Percentiles rank a stretch among this genome's conserved stretches.
Conservation (phyloP, 2,329 filamentous ascomycete species). For the Arthrobotrys iridis region DNA sequence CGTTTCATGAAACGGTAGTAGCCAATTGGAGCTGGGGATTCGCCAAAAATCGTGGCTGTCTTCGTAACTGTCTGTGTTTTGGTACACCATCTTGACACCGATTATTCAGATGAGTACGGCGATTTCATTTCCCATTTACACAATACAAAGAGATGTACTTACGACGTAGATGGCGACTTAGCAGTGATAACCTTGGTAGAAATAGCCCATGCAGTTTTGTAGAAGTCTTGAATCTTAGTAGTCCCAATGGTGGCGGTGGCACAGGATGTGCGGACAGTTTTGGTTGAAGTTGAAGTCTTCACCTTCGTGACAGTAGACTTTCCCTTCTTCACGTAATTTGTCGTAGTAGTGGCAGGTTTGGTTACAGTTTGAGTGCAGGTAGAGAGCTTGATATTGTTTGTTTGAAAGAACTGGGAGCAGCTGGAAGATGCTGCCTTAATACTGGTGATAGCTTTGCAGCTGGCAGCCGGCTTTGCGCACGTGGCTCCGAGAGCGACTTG, state of each 20-base stretch:
- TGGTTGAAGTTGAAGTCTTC: slow-evolving; percentile 9
- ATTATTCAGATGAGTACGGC: no score
- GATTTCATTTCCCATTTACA: no score
- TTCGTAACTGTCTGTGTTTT: not conserved
- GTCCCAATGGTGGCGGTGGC: slow-evolving; percentile 11
- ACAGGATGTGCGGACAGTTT: slow-evolving; percentile 2
- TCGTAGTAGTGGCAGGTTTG: not conserved
- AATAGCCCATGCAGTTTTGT: not conserved
- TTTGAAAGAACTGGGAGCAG: not conserved
- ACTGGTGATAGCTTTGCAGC: not conserved
- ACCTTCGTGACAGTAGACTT: not conserved
- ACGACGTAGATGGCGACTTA: slow-evolving; percentile 5
- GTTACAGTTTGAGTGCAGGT: slow-evolving; percentile 2
- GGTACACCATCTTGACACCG: not conserved
- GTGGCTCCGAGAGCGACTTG: not conserved
- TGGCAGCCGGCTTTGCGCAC: not conserved
- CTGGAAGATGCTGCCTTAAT: not conserved
- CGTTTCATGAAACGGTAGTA: not conserved
- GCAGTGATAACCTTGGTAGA: slow-evolving; percentile 8
- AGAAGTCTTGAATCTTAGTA: not conserved
- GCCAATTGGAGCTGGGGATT: not conserved
- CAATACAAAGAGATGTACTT: not conserved
- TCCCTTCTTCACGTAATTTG: slow-evolving; percentile 9
- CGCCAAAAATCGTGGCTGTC: not conserved
- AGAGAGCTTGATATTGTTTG: not conserved